Evolutionary conservation across 495 filamentous ascomycete species (phyloP), one percentile per base, ranked within the genome.

Genomic region (Pyronema domesticum): DNA sequence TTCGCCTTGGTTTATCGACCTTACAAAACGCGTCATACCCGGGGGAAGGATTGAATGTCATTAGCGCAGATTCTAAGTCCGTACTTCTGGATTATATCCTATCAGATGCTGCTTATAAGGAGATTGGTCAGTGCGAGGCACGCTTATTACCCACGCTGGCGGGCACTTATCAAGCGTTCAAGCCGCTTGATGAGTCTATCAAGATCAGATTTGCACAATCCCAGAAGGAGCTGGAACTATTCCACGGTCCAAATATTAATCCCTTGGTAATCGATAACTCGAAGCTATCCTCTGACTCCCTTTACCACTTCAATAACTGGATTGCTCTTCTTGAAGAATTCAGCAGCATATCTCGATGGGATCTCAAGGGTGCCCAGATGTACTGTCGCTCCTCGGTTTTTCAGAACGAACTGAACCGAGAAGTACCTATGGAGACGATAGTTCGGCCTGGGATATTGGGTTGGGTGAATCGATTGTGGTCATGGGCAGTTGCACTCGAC

Each of bases 1-100:
- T 30, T 30, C 23, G 23, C 23, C 23, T 30, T 30, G 1, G 23
- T 30, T 30, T 30, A 30, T 30, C 23, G 23, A 30, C 23, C 5
- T 30, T 30, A 30, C 23, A 30, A 30, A 30, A 30, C 23, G 1
- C 23, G 5, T 30, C 23, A 30, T 5, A 30, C 2, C 23, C 1
- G 1, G 23, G 23, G 23, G 23, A 30, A 30, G 23, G 8, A 2
- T 17, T 36, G 1, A 34, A 50, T 13, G 11, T 4, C 19, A 2
- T 50, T 2, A 50, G 30, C 17, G 10, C 18, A 9, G 1, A 13
- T 34, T 50, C 47, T 50, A 9, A 34, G 4, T 50, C 47, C 2
- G 37, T 42, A 6, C 54, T 64, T 14, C 42, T 64, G 23, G 60
- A 60, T 23, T 64, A 64, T 44, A 42, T 63, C 14, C 34, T 64